Evolutionary conservation across 768 basidiomycete species (phyloP).

Genomic region (Collybia mongolica): DNA sequence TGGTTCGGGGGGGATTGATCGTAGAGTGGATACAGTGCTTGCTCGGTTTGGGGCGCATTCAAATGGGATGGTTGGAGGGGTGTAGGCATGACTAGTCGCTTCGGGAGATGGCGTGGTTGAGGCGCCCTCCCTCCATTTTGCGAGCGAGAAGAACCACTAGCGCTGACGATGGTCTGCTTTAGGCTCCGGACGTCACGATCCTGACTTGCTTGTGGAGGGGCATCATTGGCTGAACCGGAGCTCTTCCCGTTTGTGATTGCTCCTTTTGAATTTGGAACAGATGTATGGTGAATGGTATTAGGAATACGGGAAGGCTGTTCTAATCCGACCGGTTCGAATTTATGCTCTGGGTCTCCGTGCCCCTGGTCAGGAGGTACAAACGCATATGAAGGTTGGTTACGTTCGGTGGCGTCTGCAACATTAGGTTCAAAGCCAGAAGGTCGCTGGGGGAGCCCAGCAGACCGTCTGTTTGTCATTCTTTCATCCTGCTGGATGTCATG

Average conservation of each 20-base stretch:
- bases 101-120: constrained; percentile 47
- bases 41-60: constrained; percentile 12
- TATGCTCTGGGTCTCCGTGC: too few relatives aligned
- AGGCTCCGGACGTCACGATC: constrained; percentile 5
- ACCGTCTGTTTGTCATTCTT: not conserved
- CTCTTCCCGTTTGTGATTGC: not conserved
- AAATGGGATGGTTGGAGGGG: constrained; percentile 46
- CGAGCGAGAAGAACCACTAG: constrained; percentile 12
- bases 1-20: not conserved
- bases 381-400: too few relatives aligned
- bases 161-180: constrained; percentile 12
- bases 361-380: too few relatives aligned
- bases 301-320: too few relatives aligned
- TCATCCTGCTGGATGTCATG: not conserved
- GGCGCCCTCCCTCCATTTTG: constrained; percentile 12
- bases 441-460: too few relatives aligned
- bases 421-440: too few relatives aligned
- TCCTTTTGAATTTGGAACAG: constrained; percentile 1
- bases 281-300: not conserved
- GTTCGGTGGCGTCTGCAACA: too few relatives aligned
- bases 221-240: not conserved
- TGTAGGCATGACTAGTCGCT: constrained; percentile 71
- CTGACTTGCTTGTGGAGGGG: constrained; percentile 1
- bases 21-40: constrained; percentile 9
- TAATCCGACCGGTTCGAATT: too few relatives aligned